These are phyloP conservation scores for Sphaerulina vaccinii DNA, from an alignment of 2,329 filamentous ascomycete species.

Conservation along the genomic window DNA sequence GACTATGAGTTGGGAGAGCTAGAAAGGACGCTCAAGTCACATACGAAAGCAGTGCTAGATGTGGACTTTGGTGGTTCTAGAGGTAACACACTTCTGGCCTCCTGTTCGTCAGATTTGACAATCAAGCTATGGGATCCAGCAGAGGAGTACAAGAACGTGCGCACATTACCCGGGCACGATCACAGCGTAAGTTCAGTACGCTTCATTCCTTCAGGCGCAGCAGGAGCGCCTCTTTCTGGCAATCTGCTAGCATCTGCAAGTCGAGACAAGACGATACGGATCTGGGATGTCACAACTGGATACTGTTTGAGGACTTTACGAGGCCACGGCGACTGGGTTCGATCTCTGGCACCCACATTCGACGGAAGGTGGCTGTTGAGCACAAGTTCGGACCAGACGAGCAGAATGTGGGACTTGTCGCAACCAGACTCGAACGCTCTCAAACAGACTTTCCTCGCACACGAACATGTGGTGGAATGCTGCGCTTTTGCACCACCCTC, in stretches of 20 bases:
- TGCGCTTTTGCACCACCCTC: conserved; percentile 80
- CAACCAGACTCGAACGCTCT: conserved; percentile 59
- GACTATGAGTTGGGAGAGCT: conserved; percentile 93
- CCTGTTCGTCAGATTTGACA: conserved; percentile 83
- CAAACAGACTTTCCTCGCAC: conserved; percentile 77
- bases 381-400: conserved; percentile 77
- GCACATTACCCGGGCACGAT: conserved; percentile 86
- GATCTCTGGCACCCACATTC: conserved; percentile 76
- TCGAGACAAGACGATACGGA: conserved; percentile 76
- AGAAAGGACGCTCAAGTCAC: conserved; percentile 85
- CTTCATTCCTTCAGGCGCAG: conserved; percentile 81
- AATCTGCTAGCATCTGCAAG: conserved; percentile 85
- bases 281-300: conserved; percentile 92
- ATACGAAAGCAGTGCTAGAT: conserved; percentile 84
- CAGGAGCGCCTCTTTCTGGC: conserved; percentile 72
- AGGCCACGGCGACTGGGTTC: conserved; percentile 88
- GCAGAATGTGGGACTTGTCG: conserved; percentile 80
- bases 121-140: conserved; percentile 94
- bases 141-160: conserved; percentile 92
- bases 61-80: conserved; percentile 86
- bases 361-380: conserved; percentile 84
- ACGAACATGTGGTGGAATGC: conserved; percentile 84
- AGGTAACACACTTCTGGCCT: conserved; percentile 74
- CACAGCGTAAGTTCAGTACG: conserved; percentile 86
- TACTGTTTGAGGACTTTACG: conserved; percentile 89